Percentiles rank a stretch among this genome's conserved stretches.
Conservation (phyloP, 2,329 filamentous ascomycete species). For the Aspergillus pseudoterreus region DNA sequence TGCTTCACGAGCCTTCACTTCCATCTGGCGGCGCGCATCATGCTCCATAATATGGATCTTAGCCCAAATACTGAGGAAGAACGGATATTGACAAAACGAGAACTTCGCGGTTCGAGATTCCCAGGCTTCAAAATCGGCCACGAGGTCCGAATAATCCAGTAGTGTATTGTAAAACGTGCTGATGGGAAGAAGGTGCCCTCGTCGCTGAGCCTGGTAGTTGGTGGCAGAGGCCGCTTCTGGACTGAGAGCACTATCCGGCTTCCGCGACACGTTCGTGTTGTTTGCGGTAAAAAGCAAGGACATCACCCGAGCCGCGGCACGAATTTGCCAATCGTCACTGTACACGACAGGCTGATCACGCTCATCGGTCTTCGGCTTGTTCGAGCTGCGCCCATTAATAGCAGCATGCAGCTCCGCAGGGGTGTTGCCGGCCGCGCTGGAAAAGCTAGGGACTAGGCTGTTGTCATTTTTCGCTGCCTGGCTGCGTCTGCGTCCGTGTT, state of each 20-base stretch:
- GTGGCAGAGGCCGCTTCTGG: constrained; percentile 34
- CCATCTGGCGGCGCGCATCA: constrained; percentile 85
- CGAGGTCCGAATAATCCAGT: constrained; percentile 79
- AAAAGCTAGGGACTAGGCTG: constrained; percentile 70
- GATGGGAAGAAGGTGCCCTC: constrained; percentile 69
- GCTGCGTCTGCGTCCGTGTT: constrained; percentile 64
- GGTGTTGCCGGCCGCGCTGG: constrained; percentile 58
- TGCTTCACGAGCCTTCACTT: constrained; percentile 78
- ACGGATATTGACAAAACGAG: constrained; percentile 87
- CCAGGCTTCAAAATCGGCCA: constrained; percentile 85
- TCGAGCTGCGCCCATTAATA: constrained; percentile 50
- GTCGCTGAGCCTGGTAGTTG: constrained; percentile 44
- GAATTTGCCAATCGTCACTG: constrained; percentile 84
- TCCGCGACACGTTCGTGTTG: constrained; percentile 48
- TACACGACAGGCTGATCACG: constrained; percentile 57
- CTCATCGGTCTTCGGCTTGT: constrained; percentile 55
- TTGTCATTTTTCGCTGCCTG: constrained; percentile 51
- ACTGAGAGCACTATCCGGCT: constrained; percentile 28
- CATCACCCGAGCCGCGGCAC: constrained; percentile 74
- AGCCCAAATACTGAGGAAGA: constrained; percentile 85
- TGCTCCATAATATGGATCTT: constrained; percentile 89
- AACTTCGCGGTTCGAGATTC: constrained; percentile 71
- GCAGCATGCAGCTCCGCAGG: constrained; percentile 74
- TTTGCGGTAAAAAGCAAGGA: constrained; percentile 80
- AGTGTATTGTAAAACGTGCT: constrained; percentile 86